Conservation (phyloP, 129 eudicot species). For the Glebionis coronaria region DNA sequence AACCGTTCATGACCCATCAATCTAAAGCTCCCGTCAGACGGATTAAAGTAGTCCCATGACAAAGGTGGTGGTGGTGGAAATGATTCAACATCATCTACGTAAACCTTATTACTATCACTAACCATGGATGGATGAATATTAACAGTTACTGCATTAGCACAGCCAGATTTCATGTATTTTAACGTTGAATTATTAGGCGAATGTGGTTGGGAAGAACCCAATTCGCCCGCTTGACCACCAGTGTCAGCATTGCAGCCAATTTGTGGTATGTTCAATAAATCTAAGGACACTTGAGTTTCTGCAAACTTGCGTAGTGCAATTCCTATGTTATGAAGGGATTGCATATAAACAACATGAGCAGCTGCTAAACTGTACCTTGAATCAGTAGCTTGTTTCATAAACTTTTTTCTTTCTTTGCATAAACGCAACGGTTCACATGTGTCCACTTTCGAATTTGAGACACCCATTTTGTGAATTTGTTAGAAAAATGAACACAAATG, state of each 20-base stretch:
- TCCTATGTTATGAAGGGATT: conserved; percentile 65
- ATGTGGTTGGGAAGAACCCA: conserved; percentile 25
- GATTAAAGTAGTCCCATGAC: conserved; percentile 84
- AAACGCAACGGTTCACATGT: conserved; percentile 58
- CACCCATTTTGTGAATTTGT: conserved; percentile 45
- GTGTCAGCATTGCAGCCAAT: conserved; percentile 27
- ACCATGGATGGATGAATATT: conserved; percentile 27
- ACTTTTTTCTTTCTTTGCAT: conserved; percentile 66
- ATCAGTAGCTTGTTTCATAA: conserved; percentile 79
- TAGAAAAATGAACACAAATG: no score
- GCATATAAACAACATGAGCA: conserved; percentile 72
- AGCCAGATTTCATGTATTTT: conserved; percentile 60
- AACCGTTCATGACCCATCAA: conserved; percentile 47
- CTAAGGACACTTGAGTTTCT: conserved; percentile 46
- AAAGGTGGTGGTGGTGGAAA: conserved; percentile 57
- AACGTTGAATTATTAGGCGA: conserved; percentile 37
- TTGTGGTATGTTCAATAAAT: conserved; percentile 48
- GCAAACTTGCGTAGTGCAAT: conserved; percentile 65
- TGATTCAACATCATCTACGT: conserved; percentile 43
- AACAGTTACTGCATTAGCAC: conserved; percentile 45
- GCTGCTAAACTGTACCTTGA: conserved; percentile 84
- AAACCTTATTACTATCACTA: conserved; percentile 33
- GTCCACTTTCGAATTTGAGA: conserved; percentile 61
- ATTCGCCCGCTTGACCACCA: conserved; percentile 27
- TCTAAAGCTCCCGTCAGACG: conserved; percentile 75